phyloP scores from a whole-genome alignment of 2,329 filamentous ascomycete species.

The Paracamarosporium sp. region DNA sequence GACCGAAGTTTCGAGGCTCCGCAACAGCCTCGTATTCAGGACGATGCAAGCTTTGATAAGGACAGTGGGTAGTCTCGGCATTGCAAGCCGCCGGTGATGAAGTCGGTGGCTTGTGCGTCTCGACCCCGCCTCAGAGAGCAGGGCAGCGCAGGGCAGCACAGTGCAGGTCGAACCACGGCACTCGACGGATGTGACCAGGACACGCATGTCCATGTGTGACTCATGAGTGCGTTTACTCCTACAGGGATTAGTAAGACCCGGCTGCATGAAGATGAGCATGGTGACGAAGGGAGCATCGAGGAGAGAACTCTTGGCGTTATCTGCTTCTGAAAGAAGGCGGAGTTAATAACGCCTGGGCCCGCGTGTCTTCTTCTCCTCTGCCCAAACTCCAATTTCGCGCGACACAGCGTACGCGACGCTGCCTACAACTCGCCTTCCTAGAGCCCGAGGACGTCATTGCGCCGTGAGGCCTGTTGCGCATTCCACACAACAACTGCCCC shows the following conservation, averaged over 20 bases:
- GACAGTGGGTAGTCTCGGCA: background rate
- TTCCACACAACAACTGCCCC: background rate
- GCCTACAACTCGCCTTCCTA: background rate
- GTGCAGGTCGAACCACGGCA: background rate
- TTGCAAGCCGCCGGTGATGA: background rate
- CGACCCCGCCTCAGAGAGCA: slow-evolving; percentile 7
- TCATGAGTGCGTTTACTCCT: slow-evolving; percentile 6
- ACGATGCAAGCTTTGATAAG: background rate
- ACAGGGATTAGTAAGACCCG: slow-evolving; percentile 12
- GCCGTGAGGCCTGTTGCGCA: background rate
- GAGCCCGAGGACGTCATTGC: background rate
- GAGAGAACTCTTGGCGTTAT: slow-evolving; percentile 10
- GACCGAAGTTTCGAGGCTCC: background rate
- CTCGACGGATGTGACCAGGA: background rate
- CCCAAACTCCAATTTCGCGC: slow-evolving; percentile 4
- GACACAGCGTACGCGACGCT: background rate
- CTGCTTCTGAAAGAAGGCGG: slow-evolving; percentile 6
- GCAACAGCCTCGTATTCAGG: background rate
- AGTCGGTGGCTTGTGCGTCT: slow-evolving; percentile 12
- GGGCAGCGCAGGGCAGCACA: too few relatives aligned
- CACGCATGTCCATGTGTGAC: slow-evolving; percentile 11
- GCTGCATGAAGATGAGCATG: slow-evolving; percentile 5
- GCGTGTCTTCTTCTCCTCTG: background rate
- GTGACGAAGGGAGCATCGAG: background rate
- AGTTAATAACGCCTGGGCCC: slow-evolving; percentile 10